Evolutionary conservation across 352 stramenopile species (phyloP).

Genomic region (Pythium aristosporum): DNA sequence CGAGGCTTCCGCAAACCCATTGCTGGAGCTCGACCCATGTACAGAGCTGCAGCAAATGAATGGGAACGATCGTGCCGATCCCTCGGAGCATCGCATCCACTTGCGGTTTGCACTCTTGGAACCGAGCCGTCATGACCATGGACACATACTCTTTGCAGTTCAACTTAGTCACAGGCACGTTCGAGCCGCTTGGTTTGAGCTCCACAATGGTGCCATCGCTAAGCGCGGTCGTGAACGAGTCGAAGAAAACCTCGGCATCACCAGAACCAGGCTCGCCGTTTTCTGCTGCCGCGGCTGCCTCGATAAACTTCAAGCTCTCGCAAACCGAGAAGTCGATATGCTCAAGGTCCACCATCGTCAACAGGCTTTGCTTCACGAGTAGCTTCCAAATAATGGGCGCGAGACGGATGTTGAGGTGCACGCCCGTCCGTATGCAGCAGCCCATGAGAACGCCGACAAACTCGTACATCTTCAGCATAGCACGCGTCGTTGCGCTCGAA

Average conservation of each 20-base stretch:
- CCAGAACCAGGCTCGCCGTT: conserved; percentile 6
- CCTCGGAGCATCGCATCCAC: conserved; percentile 73
- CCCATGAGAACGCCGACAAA: conserved; percentile 79
- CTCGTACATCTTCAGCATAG: conserved; percentile 69
- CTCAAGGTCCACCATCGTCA: conserved; percentile 49
- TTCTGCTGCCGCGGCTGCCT: conserved; percentile 13
- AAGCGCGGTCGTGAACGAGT: conserved; percentile 72
- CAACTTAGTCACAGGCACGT: conserved; percentile 58
- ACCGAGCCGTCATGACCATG: conserved; percentile 53
- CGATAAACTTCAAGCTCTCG: conserved; percentile 35
- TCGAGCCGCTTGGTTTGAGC: conserved; percentile 44
- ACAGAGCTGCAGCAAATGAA: conserved; percentile 69
- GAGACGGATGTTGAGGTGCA: conserved; percentile 68
- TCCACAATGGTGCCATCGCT: conserved; percentile 70
- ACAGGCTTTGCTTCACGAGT: conserved; percentile 70
- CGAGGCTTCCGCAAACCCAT: conserved; percentile 75
- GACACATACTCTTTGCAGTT: conserved; percentile 76
- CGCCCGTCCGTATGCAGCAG: conserved; percentile 74
- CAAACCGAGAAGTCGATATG: conserved; percentile 48
- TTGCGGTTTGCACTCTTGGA: conserved; percentile 76
- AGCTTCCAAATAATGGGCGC: conserved; percentile 81
- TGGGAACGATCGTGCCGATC: conserved; percentile 66
- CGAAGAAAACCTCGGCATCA: conserved; percentile 42
- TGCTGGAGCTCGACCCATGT: conserved; percentile 80
- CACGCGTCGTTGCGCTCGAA: conserved; percentile 54